Base-by-base conservation (phyloP, 441 rosid genomes). In the Manihot esculenta region DNA sequence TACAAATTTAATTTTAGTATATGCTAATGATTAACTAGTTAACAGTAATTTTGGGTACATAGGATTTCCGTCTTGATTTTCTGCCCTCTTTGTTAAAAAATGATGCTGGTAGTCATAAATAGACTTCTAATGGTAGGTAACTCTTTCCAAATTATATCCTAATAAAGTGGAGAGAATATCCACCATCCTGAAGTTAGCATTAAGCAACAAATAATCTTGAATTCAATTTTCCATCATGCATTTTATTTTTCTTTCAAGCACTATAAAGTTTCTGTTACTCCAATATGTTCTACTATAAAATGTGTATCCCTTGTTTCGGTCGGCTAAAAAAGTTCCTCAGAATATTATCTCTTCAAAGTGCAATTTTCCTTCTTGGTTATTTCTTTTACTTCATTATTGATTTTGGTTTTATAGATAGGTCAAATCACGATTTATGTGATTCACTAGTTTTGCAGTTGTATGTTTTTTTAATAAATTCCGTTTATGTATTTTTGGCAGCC, bases 401-500 rank as follows among this genome's bases (percentile, higher is more conserved):
- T 26, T 56, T 14, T 26, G n/a, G 18, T 24, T 13, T 50, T 3
- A 6, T 56, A 15, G 38, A 6, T 56, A 15, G 38, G 14, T 35
- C 41, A 23, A 10, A 14, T 66, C 41, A 24, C 14, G 41, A 14
- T 23, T 65, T 65, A 56, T 56, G 38, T 56, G 35, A 66, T 35
- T 18, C 45, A 12, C 13, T 12, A 18, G 23, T 55, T 55, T 21
- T 54, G 18, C 24, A 2, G 49, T 53, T 23, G 21, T 18, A 14
- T 69, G 14, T 35, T 2, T 35, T 3, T 35, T n/a, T 64, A n/a
- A 62, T 70, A 61, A 54, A 45, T 11, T 75, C 33, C 56, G 69
- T 47, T 72, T 53, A 75, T 78, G n/a, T n/a, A n/a, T n/a, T n/a
- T n/a, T 76, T 74, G 77, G 85, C 76, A 88, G 90, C 97, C 97